Percentiles rank a stretch among this genome's conserved stretches.
Conservation (phyloP, 1,284 basidiomycete species). For the Hypsizygus ulmarius region DNA sequence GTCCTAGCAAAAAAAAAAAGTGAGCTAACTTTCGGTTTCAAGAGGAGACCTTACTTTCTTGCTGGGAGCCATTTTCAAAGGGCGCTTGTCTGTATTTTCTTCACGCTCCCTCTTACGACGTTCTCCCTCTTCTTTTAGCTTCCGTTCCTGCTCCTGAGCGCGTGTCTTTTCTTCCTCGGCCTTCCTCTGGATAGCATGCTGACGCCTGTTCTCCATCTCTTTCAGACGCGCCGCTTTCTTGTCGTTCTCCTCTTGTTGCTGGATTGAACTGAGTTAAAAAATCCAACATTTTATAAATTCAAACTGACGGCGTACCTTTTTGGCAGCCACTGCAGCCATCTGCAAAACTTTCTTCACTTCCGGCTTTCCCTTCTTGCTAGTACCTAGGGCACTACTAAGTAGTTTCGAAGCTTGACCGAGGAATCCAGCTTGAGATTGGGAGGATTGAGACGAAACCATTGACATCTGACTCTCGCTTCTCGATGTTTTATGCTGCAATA, state of each 20-base stretch:
- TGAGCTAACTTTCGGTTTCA: not conserved
- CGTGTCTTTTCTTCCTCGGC: conserved; percentile 73
- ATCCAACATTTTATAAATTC: not conserved
- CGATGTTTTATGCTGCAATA: conserved; percentile 22
- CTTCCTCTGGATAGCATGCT: conserved; percentile 70
- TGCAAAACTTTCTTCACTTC: conserved; percentile 81
- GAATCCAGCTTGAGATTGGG: conserved; percentile 57
- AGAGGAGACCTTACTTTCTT: conserved; percentile 52
- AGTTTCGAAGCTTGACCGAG: conserved; percentile 66
- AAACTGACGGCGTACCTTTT: conserved; percentile 58
- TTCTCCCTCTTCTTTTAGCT: conserved; percentile 66
- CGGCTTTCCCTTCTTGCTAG: conserved; percentile 63
- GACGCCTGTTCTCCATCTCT: conserved; percentile 77
- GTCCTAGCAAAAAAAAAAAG: conserved; percentile 33
- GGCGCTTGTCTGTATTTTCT: conserved; percentile 66
- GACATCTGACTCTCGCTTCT: conserved; percentile 53
- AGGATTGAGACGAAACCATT: conserved; percentile 49
- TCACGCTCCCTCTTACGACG: conserved; percentile 73
- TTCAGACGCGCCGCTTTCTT: conserved; percentile 73
- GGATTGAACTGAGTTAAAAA: conserved; percentile 9
- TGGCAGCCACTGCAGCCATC: conserved; percentile 77
- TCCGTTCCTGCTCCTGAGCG: conserved; percentile 64
- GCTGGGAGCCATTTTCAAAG: conserved; percentile 35
- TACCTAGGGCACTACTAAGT: conserved; percentile 60
- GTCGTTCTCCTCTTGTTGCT: conserved; percentile 87